phyloP scores from a whole-genome alignment of 345 rosid species.

The Eutrema heterophyllum region DNA sequence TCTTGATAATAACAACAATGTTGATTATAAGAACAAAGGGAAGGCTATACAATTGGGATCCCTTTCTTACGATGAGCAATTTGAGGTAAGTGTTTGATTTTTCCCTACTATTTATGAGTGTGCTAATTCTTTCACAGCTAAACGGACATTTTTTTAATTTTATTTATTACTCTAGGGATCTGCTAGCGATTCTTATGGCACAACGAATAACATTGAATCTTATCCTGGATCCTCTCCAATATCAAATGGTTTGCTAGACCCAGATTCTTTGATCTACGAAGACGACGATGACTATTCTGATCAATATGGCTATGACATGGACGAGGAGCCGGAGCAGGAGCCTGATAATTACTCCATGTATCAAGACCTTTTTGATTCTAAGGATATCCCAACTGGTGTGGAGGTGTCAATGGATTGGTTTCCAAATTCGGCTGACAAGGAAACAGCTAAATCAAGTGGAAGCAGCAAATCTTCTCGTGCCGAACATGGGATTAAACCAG shows the following conservation, averaged over 20 bases:
- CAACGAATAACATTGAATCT: slow-evolving; percentile 13
- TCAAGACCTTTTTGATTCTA: slow-evolving; percentile 65
- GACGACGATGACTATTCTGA: slow-evolving; percentile 33
- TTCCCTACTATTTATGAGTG: neutral
- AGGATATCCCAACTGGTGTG: slow-evolving; percentile 71
- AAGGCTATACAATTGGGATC: slow-evolving; percentile 40
- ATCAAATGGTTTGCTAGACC: slow-evolving; percentile 31
- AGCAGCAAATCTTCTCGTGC: slow-evolving; percentile 21
- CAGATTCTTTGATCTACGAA: slow-evolving; percentile 39
- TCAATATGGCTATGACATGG: slow-evolving; percentile 27
- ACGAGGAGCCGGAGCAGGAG: slow-evolving; percentile 36
- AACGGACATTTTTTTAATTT: neutral
- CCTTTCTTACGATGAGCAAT: slow-evolving; percentile 15
- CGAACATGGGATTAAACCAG: neutral
- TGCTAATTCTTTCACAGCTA: neutral
- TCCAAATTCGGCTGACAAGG: slow-evolving; percentile 29
- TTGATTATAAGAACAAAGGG: slow-evolving; percentile 51
- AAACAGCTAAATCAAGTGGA: slow-evolving; percentile 21
- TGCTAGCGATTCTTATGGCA: slow-evolving; percentile 15
- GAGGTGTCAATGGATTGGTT: slow-evolving; percentile 73
- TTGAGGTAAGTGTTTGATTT: neutral
- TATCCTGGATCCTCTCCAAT: slow-evolving; percentile 29
- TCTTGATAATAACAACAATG: slow-evolving; percentile 30
- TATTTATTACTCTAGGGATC: slow-evolving; percentile 28
- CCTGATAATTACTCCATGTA: slow-evolving; percentile 44